Base-by-base conservation (phyloP, 495 filamentous ascomycete species). In the Rhypophila decipiens region DNA sequence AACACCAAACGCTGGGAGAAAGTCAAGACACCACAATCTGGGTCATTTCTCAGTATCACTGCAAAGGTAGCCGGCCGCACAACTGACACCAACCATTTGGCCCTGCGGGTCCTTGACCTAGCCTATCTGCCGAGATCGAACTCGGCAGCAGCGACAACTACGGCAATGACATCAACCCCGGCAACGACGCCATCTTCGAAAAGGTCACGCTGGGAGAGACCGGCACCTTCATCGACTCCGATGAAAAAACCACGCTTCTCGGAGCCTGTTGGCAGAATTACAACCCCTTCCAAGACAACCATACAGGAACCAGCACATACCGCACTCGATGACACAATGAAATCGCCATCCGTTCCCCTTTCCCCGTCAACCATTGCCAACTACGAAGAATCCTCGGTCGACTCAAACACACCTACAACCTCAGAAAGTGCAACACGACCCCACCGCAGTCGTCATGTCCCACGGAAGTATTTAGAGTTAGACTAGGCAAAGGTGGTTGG, bases 211-310 rank as follows among this genome's bases (percentile, higher is more conserved):
- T 42, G 39, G 39, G 39, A 42, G 23, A 22, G 39, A 13, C 21
- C 13, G 20, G 39, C 39, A 22, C 39, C 39, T 42, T 42, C 39
- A 9, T 42, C 39, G 39, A 42, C 39, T 18, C 39, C 39, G 22
- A 22, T 23, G 39, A 42, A 42, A 23, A 42, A 24, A 42, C 39
- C 9, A 24, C 39, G 39, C 39, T 15, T 22, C 20, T 42, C 20
- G 39, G 22, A 24, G 20, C 39, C 21, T 42, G 39, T 42, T 12
- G 39, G 22, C 12, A 22, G 20, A 42, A 24, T 7, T 42, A 22
- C 17, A 18, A 42, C 39, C 18, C 42, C 42, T 44, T 35, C 42
- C 18, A 44, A 35, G 24, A 35, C 42, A 34, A 44, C 24, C 24
- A 22, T 19, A 31, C 42, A 5, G 22, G 27, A 35, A 15, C 1